These are phyloP conservation scores for Dichotomopilus funicola DNA, from an alignment of 2,329 filamentous ascomycete species.

Conservation along the genomic window DNA sequence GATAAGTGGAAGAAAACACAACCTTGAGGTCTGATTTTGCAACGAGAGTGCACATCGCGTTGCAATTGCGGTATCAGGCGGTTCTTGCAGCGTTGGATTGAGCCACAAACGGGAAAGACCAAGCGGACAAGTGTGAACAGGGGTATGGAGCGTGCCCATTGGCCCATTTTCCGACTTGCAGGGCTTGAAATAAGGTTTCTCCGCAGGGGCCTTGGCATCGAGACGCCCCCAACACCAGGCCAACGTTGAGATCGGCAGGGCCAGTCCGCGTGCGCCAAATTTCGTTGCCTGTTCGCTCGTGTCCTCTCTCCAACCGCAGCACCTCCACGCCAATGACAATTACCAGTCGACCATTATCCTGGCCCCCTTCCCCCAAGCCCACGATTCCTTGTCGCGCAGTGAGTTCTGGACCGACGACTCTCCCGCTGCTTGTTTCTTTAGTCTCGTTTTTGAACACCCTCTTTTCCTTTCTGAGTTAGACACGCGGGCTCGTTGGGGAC, in stretches of 20 bases:
- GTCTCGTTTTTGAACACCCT: not conserved
- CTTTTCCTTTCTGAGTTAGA: not conserved
- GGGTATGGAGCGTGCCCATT: not conserved
- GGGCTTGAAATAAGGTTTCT: constrained; percentile 13
- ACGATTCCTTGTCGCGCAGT: not conserved
- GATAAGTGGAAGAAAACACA: too few species aligned
- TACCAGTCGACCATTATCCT: not conserved
- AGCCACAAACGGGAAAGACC: too few species aligned
- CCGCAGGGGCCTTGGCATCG: constrained; percentile 8
- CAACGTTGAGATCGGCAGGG: not conserved
- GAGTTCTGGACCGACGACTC: not conserved
- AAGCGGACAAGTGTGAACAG: too few species aligned
- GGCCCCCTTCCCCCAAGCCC: not conserved
- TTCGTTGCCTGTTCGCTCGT: constrained; percentile 15
- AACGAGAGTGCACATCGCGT: too few species aligned
- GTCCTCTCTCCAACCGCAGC: not conserved
- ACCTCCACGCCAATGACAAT: not conserved
- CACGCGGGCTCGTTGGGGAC: too few species aligned
- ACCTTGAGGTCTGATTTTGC: too few species aligned
- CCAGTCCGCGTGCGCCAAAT: constrained; percentile 15
- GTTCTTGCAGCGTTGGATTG: too few species aligned
- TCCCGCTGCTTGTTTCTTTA: not conserved
- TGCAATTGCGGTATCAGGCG: too few species aligned
- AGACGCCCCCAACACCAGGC: not conserved
- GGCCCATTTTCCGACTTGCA: not conserved